Percentiles rank a stretch among this genome's conserved stretches.
Evolutionary conservation across 306 rosid genomes (phyloP).

Genomic region (Datisca glomerata): DNA sequence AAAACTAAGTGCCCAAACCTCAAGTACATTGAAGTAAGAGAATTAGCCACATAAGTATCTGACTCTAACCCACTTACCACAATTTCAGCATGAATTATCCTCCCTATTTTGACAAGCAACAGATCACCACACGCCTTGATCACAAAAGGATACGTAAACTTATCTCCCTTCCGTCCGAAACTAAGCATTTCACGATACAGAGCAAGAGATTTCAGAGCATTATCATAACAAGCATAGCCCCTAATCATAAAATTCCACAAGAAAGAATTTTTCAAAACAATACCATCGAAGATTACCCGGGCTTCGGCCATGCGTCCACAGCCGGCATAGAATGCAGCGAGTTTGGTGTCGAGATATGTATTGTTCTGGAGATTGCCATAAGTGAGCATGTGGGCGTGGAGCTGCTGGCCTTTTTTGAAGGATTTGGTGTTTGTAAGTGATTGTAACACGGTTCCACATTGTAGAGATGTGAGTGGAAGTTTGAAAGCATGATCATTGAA

Average conservation of each 20-base stretch:
- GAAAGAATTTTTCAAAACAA: conserved; percentile 25
- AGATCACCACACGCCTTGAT: conserved; percentile 50
- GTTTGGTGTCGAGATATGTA: conserved; percentile 36
- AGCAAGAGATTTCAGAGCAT: conserved; percentile 16
- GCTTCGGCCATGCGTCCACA: conserved; percentile 37
- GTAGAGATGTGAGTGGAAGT: conserved; percentile 26
- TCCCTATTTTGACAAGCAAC: conserved; percentile 46
- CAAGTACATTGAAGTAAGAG: conserved; percentile 24
- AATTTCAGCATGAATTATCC: conserved; percentile 31
- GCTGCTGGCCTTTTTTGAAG: conserved; percentile 25
- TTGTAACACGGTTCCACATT: conserved; percentile 42
- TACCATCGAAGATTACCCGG: conserved; percentile 24
- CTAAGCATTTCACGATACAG: conserved; percentile 35
- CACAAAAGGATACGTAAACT: conserved; percentile 53
- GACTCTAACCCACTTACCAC: conserved; percentile 26
- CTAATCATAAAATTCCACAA: conserved; percentile 46
- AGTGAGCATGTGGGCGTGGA: conserved; percentile 30
- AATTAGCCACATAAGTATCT: conserved; percentile 34
- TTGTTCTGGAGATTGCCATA: conserved; percentile 29
- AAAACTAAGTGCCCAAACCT: conserved; percentile 24
- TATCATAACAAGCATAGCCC: conserved; percentile 30
- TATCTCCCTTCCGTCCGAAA: conserved; percentile 27
- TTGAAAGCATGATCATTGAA: conserved; percentile 4
- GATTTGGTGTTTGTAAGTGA: conserved; percentile 33
- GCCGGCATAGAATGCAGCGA: conserved; percentile 36